A percentile compares a stretch with the other conserved stretches of the same genome.
These are phyloP conservation scores for Pinguiococcus pyrenoidosus DNA, from an alignment of 108 stramenopile genomes.

Conservation along the genomic window DNA sequence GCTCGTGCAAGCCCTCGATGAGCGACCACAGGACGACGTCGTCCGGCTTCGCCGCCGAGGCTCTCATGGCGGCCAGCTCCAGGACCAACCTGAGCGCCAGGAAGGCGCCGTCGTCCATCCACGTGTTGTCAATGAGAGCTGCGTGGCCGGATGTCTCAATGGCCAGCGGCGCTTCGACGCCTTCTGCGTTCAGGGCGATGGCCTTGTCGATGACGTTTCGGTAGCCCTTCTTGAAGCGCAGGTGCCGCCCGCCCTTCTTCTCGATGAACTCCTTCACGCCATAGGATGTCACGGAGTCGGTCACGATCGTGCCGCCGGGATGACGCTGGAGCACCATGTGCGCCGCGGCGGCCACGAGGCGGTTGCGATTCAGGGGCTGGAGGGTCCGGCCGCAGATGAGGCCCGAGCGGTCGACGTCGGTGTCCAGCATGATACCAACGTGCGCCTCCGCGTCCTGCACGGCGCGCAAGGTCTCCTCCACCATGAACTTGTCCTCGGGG, in stretches of 20 bases:
- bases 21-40: not conserved
- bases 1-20: slow-evolving; percentile 1
- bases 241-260: not conserved
- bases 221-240: slow-evolving; percentile 31
- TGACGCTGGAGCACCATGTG: slow-evolving; percentile 18
- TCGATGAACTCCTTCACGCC: not conserved
- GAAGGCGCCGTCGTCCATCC: slow-evolving; percentile 34
- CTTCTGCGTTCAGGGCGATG: slow-evolving; percentile 9
- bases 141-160: slow-evolving; percentile 32
- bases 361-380: slow-evolving; percentile 19
- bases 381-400: not conserved
- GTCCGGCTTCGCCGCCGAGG: not conserved
- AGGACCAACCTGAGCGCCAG: slow-evolving; percentile 21
- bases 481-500: slow-evolving; percentile 16
- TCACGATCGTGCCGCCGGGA: slow-evolving; percentile 33
- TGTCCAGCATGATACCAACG: slow-evolving; percentile 31
- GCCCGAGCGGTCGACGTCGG: slow-evolving; percentile 24
- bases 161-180: slow-evolving; percentile 17
- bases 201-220: slow-evolving; percentile 36
- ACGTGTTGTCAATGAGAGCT: slow-evolving; percentile 21
- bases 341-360: slow-evolving; percentile 20
- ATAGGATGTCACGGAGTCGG: slow-evolving; percentile 28
- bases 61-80: not conserved
- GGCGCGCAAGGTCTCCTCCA: slow-evolving; percentile 21
- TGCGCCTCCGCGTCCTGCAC: slow-evolving; percentile 18